Percentiles rank a stretch among this genome's conserved stretches.
These are phyloP conservation scores for Pseudozyma hubeiensis DNA, from an alignment of 1,284 basidiomycete species.

Conservation along the genomic window DNA sequence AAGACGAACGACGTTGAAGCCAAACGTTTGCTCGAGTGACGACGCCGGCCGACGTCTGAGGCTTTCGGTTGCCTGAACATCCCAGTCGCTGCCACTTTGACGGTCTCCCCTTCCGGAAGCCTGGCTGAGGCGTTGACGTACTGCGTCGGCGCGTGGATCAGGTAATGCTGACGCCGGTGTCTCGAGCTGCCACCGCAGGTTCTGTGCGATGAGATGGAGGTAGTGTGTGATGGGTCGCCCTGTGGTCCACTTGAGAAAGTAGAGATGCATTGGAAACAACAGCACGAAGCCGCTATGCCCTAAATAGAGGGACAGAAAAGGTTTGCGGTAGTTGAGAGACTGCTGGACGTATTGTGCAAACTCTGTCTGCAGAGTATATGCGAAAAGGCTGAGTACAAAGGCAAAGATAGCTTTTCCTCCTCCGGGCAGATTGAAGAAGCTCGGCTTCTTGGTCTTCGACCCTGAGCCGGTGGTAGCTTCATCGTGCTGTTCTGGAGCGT, in stretches of 20 bases:
- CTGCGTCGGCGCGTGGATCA: conserved; percentile 28
- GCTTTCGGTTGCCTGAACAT: conserved; percentile 10
- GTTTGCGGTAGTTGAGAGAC: conserved; percentile 62
- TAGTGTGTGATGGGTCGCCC: conserved; percentile 48
- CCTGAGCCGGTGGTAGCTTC: not conserved
- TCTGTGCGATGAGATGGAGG: conserved; percentile 54
- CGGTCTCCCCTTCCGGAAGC: conserved; percentile 27
- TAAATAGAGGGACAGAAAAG: conserved; percentile 62
- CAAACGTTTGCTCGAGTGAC: conserved; percentile 34
- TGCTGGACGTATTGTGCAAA: conserved; percentile 66
- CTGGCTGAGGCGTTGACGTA: conserved; percentile 38
- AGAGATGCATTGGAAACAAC: conserved; percentile 62
- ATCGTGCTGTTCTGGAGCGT: not conserved
- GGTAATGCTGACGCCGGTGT: conserved; percentile 36
- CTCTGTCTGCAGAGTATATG: conserved; percentile 67
- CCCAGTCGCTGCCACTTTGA: conserved; percentile 1
- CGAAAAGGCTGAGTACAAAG: conserved; percentile 56
- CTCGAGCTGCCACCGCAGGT: conserved; percentile 61
- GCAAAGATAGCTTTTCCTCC: conserved; percentile 56
- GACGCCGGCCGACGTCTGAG: conserved; percentile 10
- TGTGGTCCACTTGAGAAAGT: conserved; percentile 48
- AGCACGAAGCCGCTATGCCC: conserved; percentile 63
- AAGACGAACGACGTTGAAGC: conserved; percentile 44
- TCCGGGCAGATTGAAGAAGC: conserved; percentile 37
- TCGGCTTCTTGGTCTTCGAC: conserved; percentile 12